Base-by-base conservation (phyloP, 164 flowering plant genomes). In the Vitis rotundifolia region DNA sequence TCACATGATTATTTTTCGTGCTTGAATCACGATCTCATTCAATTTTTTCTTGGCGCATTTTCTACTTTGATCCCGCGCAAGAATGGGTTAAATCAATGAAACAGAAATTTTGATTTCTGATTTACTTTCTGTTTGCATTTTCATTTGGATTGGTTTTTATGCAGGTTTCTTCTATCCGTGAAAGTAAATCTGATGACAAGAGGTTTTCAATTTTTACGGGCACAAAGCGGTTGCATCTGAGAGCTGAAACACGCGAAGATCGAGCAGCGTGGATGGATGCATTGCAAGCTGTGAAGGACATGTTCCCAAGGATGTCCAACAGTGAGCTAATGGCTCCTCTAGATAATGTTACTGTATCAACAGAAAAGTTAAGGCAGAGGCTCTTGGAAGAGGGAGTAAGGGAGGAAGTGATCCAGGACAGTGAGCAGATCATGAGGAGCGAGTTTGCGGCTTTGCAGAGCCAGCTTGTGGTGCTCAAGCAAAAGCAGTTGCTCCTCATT, bases 231-330 rank as follows among this genome's bases (percentile, higher is more conserved):
- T 83, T 95, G 49, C 97, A 91, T 69, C 75, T 95, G 76, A 85
- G 96, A 72, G 93, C 97, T 0, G 98, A 95, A 26, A 73, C 89
- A 1, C 77, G 93, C 49, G 99, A 95, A 14, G 98, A 91, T 74
- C 79, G 93, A 56, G 70, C 68, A 14, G 74, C 85, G 7, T 95
- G 99, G 99, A 74, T 95, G 86, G 97, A 95, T 44, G 94, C 97
- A 22, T 79, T 95, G 79, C 98, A 88, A 75, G 92, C 94, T 7
- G 90, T 93, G 67, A 95, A 95, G 72, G 97, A 93, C 66, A 84
- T 95, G 97, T 95, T 93, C 54, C 99, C 97, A 0, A 77, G 98
- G 65, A 82, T 91, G 76, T 93, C 97, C 11, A 91, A 93, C 75
- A 83, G 97, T 55, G 98, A 95, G 69, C 78, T 93, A 22, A 89